Conservation (phyloP, 208 protist species). For the Crithidia expoeki region DNA sequence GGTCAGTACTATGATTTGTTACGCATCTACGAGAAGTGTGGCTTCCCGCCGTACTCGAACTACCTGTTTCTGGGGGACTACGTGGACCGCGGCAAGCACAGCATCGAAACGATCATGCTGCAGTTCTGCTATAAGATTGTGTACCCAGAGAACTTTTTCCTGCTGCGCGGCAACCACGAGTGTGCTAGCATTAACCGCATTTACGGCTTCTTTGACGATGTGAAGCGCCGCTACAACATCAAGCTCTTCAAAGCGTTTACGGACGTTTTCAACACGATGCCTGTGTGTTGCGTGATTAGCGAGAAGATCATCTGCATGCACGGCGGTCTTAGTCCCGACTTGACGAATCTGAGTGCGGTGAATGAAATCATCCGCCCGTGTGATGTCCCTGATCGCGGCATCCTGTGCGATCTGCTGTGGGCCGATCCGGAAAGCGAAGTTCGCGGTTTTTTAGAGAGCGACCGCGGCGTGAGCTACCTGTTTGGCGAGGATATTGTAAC, state of each 20-base stretch:
- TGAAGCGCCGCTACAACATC: constrained; percentile 92
- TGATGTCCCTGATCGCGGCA: constrained; percentile 99
- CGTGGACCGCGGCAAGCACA: constrained; percentile 98
- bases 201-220: constrained; percentile 99
- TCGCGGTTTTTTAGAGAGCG: constrained; percentile 96
- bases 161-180: constrained; percentile 99
- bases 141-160: constrained; percentile 98
- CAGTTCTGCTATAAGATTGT: constrained; percentile 96
- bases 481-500: constrained; percentile 98
- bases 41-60: constrained; percentile 98
- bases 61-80: constrained; percentile 99
- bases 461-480: constrained; percentile 98
- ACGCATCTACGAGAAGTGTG: constrained; percentile 98
- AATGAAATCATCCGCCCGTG: constrained; percentile 96
- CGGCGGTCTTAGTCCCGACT: constrained; percentile 97
- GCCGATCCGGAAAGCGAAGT: constrained; percentile 96
- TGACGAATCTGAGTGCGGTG: constrained; percentile 95
- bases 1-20: constrained; percentile 99
- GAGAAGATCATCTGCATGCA: constrained; percentile 99
- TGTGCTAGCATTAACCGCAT: constrained; percentile 98
- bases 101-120: constrained; percentile 93
- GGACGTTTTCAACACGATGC: constrained; percentile 99
- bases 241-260: constrained; percentile 99
- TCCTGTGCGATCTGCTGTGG: constrained; percentile 99
- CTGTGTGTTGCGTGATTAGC: constrained; percentile 98